phyloP scores from a whole-genome alignment of 257 asterid species.

The Nicotiana noctiflora region DNA sequence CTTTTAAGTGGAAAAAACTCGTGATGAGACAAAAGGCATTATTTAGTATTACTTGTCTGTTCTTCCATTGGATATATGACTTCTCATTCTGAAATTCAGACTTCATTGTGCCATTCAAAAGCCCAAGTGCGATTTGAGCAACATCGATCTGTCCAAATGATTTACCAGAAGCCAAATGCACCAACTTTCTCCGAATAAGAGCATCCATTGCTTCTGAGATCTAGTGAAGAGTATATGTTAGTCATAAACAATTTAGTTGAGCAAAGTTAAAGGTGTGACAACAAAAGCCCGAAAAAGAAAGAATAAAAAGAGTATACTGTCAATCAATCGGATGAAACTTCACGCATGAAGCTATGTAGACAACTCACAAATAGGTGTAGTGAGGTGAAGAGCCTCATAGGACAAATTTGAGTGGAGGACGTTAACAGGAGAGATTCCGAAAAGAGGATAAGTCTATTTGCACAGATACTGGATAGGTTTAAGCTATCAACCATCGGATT shows the following conservation, averaged over 20 bases:
- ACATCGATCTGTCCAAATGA: slow-evolving; percentile 54
- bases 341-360: neutral
- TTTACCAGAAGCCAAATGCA: slow-evolving; percentile 52
- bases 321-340: neutral
- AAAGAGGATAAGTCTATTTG: neutral
- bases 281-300: neutral
- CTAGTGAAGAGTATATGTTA: slow-evolving; percentile 36
- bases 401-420: neutral
- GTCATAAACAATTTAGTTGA: slow-evolving; percentile 11
- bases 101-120: slow-evolving; percentile 63
- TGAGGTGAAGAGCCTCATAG: neutral
- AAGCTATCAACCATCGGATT: neutral
- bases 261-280: neutral
- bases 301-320: neutral
- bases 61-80: slow-evolving; percentile 71
- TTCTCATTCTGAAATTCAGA: slow-evolving; percentile 75
- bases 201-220: slow-evolving; percentile 76
- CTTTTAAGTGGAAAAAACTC: slow-evolving; percentile 5
- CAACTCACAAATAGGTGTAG: neutral
- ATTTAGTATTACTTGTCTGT: slow-evolving; percentile 60
- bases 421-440: neutral
- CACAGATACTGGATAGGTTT: neutral
- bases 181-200: slow-evolving; percentile 55
- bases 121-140: slow-evolving; percentile 71
- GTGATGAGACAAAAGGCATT: neutral